Evolutionary conservation across 2,329 filamentous ascomycete species (phyloP).

Genomic region (Xylariaceae sp.): DNA sequence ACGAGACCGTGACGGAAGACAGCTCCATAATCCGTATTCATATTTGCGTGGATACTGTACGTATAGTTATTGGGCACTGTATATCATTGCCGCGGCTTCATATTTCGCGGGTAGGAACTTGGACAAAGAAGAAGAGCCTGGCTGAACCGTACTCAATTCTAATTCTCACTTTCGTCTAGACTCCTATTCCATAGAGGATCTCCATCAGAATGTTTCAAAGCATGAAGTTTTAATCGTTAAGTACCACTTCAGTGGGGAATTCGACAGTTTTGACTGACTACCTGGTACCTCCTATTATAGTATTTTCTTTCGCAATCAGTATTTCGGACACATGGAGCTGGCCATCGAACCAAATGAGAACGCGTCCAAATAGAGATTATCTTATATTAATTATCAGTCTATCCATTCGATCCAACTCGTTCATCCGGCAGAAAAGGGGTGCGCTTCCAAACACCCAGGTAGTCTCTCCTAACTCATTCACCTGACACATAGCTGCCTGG

Average conservation of each 20-base stretch:
- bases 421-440: conserved; percentile 1
- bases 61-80: neutral
- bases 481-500: too few species aligned
- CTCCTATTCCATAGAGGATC: neutral
- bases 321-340: neutral
- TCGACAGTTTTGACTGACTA: too few species aligned
- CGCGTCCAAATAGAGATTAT: neutral
- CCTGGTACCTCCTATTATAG: too few species aligned
- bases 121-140: too few species aligned
- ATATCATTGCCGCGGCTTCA: neutral
- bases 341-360: neutral
- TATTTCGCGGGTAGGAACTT: neutral
- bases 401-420: conserved; percentile 6
- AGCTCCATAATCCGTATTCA: neutral
- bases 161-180: neutral
- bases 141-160: neutral
- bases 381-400: conserved; percentile 12
- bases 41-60: neutral
- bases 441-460: neutral
- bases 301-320: too few species aligned
- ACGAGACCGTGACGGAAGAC: too few species aligned
- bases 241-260: too few species aligned
- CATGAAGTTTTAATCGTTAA: neutral
- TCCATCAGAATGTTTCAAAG: neutral
- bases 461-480: neutral